A percentile compares a stretch with the other conserved stretches of the same genome.
Conservation (phyloP, 1,284 basidiomycete species). For the Termitomyces sp. region DNA sequence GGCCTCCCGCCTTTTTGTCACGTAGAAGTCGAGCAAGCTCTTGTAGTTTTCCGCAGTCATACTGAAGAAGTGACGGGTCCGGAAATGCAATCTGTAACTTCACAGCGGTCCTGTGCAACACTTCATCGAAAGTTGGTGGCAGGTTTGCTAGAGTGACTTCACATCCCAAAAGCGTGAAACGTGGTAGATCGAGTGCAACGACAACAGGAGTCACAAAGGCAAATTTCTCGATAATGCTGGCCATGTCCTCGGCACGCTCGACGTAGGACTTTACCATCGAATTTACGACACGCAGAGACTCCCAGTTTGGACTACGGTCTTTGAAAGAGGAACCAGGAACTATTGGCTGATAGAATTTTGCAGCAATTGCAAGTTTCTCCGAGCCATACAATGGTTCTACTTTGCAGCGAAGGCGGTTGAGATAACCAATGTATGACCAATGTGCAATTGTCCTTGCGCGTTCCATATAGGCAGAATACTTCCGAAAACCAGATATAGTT, state of each 20-base stretch:
- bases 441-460: constrained; percentile 52
- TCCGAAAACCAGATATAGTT: constrained; percentile 70
- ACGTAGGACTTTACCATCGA: constrained; percentile 61
- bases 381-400: constrained; percentile 59
- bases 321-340: constrained; percentile 52
- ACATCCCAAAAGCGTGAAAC: constrained; percentile 48
- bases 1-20: constrained; percentile 81
- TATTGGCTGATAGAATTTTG: constrained; percentile 44
- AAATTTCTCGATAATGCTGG: constrained; percentile 64
- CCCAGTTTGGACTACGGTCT: constrained; percentile 34
- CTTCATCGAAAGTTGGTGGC: constrained; percentile 52
- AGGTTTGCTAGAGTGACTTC: constrained; percentile 32
- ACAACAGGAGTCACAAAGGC: constrained; percentile 81
- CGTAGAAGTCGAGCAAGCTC: constrained; percentile 76
- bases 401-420: constrained; percentile 76
- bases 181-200: constrained; percentile 73
- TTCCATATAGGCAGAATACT: constrained; percentile 53
- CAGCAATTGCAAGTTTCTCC: constrained; percentile 51
- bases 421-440: constrained; percentile 68
- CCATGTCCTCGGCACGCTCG: constrained; percentile 55
- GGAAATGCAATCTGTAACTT: constrained; percentile 95
- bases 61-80: constrained; percentile 85
- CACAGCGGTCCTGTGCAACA: constrained; percentile 71
- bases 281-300: constrained; percentile 39
- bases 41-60: constrained; percentile 96